phyloP scores from a whole-genome alignment of 2,329 filamentous ascomycete genomes.

The Hymenoscyphus repandus region DNA sequence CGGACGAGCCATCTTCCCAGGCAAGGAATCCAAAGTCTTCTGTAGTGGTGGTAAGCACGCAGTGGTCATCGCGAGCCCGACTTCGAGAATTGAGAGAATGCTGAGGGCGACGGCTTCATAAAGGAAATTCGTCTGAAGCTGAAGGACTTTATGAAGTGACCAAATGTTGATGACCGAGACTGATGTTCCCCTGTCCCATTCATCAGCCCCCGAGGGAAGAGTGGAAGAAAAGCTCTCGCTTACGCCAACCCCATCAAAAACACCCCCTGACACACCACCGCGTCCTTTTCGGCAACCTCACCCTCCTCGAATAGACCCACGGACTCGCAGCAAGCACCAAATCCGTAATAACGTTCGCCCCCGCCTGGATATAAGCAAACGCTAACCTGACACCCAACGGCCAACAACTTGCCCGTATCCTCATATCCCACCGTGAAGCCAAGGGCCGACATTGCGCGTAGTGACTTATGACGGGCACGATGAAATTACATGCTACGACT shows the following conservation, averaged over 20 bases:
- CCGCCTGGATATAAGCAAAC: background rate
- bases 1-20: background rate
- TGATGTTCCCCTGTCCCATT: background rate
- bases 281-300: background rate
- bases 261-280: background rate
- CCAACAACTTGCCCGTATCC: background rate
- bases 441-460: background rate
- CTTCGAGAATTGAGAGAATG: background rate
- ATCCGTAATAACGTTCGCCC: background rate
- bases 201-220: background rate
- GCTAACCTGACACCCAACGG: background rate
- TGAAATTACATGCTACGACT: background rate
- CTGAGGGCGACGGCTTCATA: background rate
- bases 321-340: conserved; percentile 1
- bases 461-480: background rate
- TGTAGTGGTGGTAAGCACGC: background rate
- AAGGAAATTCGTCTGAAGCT: background rate
- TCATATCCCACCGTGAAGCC: background rate
- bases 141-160: background rate
- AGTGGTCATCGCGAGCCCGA: background rate
- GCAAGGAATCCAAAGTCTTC: background rate
- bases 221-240: background rate
- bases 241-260: background rate
- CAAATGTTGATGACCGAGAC: background rate
- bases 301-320: background rate